These are phyloP conservation scores for Boletus albobrunnescens DNA, from an alignment of 1,284 basidiomycete species.

Conservation along the genomic window DNA sequence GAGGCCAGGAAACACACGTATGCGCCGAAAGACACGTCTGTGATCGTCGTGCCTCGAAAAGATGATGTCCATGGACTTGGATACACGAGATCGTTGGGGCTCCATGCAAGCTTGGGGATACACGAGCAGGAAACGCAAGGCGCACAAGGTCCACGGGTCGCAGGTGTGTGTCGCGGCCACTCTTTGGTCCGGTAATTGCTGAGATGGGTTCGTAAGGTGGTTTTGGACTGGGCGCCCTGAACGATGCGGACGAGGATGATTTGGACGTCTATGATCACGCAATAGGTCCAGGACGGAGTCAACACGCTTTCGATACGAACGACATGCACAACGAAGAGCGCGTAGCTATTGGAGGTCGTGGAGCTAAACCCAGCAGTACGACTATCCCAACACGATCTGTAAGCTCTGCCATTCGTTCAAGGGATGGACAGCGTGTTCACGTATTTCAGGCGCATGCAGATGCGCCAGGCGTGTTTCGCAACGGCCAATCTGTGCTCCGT, in stretches of 20 bases:
- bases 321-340: conserved; percentile 63
- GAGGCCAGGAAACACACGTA: conserved; percentile 85
- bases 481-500: conserved; percentile 68
- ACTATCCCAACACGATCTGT: conserved; percentile 15
- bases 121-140: conserved; percentile 11
- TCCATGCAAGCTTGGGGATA: conserved; percentile 55
- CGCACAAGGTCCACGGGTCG: conserved; percentile 51
- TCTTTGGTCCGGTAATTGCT: conserved; percentile 1
- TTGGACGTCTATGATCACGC: conserved; percentile 74
- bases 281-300: conserved; percentile 38
- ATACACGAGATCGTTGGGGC: conserved; percentile 60
- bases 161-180: conserved; percentile 41
- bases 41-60: conserved; percentile 64
- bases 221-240: conserved; percentile 81
- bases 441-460: conserved; percentile 36
- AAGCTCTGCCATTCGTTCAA: background rate
- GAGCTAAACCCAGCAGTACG: conserved; percentile 4
- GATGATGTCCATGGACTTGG: conserved; percentile 80
- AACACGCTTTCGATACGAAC: conserved; percentile 68
- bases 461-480: conserved; percentile 51
- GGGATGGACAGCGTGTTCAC: conserved; percentile 20
- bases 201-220: conserved; percentile 50
- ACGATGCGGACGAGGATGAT: conserved; percentile 88
- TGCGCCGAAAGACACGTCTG: conserved; percentile 75
- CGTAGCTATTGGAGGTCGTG: conserved; percentile 34